Percentiles rank a stretch among this genome's conserved stretches.
Evolutionary conservation across 176 grass and related monocot species (phyloP).

Genomic region (Zoysia pacifica): DNA sequence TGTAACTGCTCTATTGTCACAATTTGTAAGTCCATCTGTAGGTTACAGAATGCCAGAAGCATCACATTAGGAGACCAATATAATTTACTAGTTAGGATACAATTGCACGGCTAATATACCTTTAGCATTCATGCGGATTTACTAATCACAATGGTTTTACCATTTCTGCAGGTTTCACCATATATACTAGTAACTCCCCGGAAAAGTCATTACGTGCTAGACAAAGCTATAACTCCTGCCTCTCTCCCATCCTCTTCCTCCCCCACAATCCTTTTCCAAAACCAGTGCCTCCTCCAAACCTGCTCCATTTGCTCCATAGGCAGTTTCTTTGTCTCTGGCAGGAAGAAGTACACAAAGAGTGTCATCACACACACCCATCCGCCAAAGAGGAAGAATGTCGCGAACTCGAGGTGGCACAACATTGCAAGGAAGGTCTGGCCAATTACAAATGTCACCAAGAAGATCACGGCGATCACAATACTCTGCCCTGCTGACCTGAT

Average conservation of each 20-base stretch:
- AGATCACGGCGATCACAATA: slow-evolving; percentile 63
- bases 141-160: background rate
- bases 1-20: background rate
- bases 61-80: background rate
- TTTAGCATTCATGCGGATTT: background rate
- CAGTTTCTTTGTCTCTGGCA: slow-evolving; percentile 78
- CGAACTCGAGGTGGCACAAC: slow-evolving; percentile 73
- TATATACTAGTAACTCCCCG: background rate
- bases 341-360: slow-evolving; percentile 61
- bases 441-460: slow-evolving; percentile 65
- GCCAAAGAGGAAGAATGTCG: slow-evolving; percentile 74
- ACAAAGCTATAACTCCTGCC: slow-evolving; percentile 27
- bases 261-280: slow-evolving; percentile 63
- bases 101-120: background rate
- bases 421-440: slow-evolving; percentile 71
- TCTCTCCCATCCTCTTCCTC: slow-evolving; percentile 21
- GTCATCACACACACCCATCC: slow-evolving; percentile 71
- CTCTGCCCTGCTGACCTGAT: slow-evolving; percentile 68
- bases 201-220: background rate
- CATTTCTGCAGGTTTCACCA: slow-evolving; percentile 12
- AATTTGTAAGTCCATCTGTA: background rate
- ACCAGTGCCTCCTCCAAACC: slow-evolving; percentile 74
- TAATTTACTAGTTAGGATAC: background rate
- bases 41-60: background rate
- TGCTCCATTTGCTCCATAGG: slow-evolving; percentile 93